Conservation (phyloP, 2,329 filamentous ascomycete genomes). For the Fonsecaea erecta region DNA sequence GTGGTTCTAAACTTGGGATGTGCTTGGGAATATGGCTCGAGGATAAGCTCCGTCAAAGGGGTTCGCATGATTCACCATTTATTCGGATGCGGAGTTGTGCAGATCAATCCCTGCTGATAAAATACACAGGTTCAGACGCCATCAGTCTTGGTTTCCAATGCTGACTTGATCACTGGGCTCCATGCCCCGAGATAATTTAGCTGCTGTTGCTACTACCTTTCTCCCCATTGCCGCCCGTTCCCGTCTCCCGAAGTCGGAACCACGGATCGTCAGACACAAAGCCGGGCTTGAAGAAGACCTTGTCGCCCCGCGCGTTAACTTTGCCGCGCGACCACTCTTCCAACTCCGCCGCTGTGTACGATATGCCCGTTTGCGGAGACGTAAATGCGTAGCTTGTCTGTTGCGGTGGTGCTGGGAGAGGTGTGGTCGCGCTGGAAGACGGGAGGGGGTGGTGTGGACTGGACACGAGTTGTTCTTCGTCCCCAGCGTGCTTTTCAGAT, state of each 20-base stretch:
- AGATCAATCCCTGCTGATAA: too few relatives aligned
- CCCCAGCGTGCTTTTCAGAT: neutral
- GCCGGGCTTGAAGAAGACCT: constrained; percentile 37
- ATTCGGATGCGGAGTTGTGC: too few relatives aligned
- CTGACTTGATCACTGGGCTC: too few relatives aligned
- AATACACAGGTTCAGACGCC: too few relatives aligned
- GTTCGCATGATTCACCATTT: too few relatives aligned
- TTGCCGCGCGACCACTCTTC: constrained; percentile 26
- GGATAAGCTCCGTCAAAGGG: too few relatives aligned
- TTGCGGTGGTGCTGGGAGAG: neutral
- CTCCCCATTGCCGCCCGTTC: neutral
- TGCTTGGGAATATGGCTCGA: too few relatives aligned
- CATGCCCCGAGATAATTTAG: too few relatives aligned
- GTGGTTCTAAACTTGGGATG: too few relatives aligned
- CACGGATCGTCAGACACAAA: constrained; percentile 38
- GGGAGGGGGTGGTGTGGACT: neutral
- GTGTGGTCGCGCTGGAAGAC: neutral
- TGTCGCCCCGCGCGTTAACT: constrained; percentile 35
- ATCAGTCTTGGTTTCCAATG: too few relatives aligned
- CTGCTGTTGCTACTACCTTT: neutral
- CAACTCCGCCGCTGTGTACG: constrained; percentile 24
- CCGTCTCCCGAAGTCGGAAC: constrained; percentile 13
- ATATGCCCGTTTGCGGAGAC: constrained; percentile 22
- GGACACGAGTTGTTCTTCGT: neutral
- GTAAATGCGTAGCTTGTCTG: constrained; percentile 12